Evolutionary conservation across 2,329 filamentous ascomycete species (phyloP).

Genomic region (Paracorniculantispora psalliotae): DNA sequence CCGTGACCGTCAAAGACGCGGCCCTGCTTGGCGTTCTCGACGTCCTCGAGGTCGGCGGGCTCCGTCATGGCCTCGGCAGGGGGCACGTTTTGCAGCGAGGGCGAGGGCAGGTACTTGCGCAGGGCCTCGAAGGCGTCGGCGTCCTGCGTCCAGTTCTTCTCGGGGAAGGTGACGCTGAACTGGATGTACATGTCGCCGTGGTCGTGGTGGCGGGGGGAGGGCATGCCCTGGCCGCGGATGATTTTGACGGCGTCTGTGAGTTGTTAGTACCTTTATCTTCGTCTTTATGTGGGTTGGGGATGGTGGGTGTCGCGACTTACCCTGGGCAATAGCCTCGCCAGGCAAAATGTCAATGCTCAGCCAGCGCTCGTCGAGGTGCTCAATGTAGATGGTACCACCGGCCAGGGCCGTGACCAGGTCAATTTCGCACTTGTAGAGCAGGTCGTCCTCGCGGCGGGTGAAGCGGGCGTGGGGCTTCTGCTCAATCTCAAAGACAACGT

Average conservation of each 20-base stretch:
- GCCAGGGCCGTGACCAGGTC: constrained; percentile 92
- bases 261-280: constrained; percentile 21
- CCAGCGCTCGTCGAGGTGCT: constrained; percentile 97
- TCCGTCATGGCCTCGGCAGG: constrained; percentile 88
- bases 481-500: constrained; percentile 98
- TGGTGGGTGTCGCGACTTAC: constrained; percentile 47
- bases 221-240: constrained; percentile 96
- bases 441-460: constrained; percentile 91
- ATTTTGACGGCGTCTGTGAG: constrained; percentile 78
- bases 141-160: constrained; percentile 63
- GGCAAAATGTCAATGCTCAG: constrained; percentile 87
- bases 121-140: constrained; percentile 71
- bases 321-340: constrained; percentile 89
- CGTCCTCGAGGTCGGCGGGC: constrained; percentile 78
- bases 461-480: constrained; percentile 97
- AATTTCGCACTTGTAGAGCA: constrained; percentile 92
- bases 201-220: constrained; percentile 90
- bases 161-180: constrained; percentile 96
- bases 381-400: constrained; percentile 84
- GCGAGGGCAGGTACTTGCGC: constrained; percentile 77
- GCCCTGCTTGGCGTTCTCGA: constrained; percentile 62
- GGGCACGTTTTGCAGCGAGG: constrained; percentile 56
- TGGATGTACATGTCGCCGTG: constrained; percentile 94
- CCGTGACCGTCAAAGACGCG: constrained; percentile 68
- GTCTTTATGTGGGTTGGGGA: neutral